phyloP scores from a whole-genome alignment of 352 stramenopile genomes.

The Pythium sp. region DNA sequence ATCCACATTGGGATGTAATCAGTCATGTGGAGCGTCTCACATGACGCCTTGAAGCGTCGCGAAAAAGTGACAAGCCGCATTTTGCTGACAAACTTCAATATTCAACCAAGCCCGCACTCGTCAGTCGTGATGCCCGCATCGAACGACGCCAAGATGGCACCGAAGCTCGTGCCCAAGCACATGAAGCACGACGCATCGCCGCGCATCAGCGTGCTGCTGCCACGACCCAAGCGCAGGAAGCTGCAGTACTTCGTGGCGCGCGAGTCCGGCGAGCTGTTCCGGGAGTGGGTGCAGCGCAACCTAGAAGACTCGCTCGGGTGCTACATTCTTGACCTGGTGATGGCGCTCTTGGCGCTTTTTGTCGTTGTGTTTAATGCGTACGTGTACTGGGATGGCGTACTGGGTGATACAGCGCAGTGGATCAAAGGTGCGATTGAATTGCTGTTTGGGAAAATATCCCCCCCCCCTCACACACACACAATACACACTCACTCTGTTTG shows the following conservation, averaged over 20 bases:
- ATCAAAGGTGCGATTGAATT: conserved; percentile 40
- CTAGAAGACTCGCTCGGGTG: conserved; percentile 61
- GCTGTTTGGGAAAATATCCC: background rate
- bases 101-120: no score
- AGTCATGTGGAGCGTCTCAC: background rate
- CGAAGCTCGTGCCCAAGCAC: conserved; percentile 28
- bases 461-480: no score
- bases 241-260: conserved; percentile 34
- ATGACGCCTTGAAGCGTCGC: conserved; percentile 6
- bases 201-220: conserved; percentile 34
- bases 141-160: conserved; percentile 4
- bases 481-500: background rate
- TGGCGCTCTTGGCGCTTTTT: conserved; percentile 58
- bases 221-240: conserved; percentile 28
- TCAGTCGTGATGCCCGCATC: background rate
- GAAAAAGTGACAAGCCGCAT: background rate
- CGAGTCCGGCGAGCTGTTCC: conserved; percentile 41
- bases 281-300: conserved; percentile 72
- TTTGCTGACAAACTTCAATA: conserved; percentile 2
- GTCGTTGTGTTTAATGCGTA: conserved; percentile 65
- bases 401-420: conserved; percentile 26
- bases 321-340: conserved; percentile 33
- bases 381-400: conserved; percentile 54
- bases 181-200: conserved; percentile 27
- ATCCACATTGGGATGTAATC: background rate